phyloP scores from a whole-genome alignment of 371 early-diverging fungal species.

The Antonospora locustae region DNA sequence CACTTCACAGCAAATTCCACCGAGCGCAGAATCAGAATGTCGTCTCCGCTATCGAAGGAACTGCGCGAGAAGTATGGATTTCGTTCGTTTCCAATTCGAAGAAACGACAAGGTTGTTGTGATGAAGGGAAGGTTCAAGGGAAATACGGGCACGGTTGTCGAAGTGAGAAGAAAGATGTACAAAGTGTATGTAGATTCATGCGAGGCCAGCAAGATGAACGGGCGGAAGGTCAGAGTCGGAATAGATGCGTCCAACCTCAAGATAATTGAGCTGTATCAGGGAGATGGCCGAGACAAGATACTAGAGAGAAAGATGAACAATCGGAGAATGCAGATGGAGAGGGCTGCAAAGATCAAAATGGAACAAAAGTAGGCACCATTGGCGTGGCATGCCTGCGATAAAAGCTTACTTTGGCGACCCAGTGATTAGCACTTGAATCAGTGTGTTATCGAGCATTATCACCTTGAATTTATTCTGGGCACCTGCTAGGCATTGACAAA shows the following conservation, averaged over 20 bases:
- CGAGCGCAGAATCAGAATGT: constrained; percentile 47
- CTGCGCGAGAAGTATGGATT: constrained; percentile 45
- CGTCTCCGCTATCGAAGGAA: constrained; percentile 45
- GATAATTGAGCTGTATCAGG: constrained; percentile 45
- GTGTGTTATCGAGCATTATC: too few relatives aligned
- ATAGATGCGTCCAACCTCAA: constrained; percentile 50
- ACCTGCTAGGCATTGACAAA: too few relatives aligned
- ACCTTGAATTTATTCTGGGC: too few relatives aligned
- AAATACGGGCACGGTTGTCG: constrained; percentile 43
- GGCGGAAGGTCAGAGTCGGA: constrained; percentile 32
- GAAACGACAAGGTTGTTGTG: constrained; percentile 50
- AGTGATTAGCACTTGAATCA: too few relatives aligned
- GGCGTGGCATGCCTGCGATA: too few relatives aligned
- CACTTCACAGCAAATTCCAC: constrained; percentile 42
- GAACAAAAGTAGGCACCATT: too few relatives aligned
- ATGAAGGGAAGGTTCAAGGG: constrained; percentile 46
- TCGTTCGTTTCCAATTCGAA: constrained; percentile 41
- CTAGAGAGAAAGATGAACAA: constrained; percentile 40
- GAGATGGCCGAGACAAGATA: constrained; percentile 37
- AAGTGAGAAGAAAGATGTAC: constrained; percentile 38
- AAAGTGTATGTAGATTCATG: constrained; percentile 50
- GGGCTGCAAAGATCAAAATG: too few relatives aligned
- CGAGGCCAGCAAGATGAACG: constrained; percentile 40
- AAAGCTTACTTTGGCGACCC: too few relatives aligned
- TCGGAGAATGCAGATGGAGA: too few relatives aligned